Evolutionary conservation across 2,329 filamentous ascomycete genomes (phyloP), one percentile per base, ranked within the genome.

Genomic region (Paracoccidioides lutzii): DNA sequence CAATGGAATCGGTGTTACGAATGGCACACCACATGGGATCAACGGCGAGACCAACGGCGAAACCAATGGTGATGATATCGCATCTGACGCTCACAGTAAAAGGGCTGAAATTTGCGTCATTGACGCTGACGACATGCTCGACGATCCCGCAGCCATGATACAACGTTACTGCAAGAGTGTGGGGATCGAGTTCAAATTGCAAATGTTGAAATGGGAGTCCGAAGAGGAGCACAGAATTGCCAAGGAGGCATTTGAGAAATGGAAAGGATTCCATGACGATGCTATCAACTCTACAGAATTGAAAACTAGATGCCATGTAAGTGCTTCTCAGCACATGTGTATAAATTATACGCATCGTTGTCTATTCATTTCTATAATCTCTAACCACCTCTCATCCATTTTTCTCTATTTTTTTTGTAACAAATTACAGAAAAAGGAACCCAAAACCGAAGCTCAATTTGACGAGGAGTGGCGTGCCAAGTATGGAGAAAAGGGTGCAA

Each of bases 231-330:
- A 89, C 62, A 63, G 73, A 53, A 75, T 80, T 59, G 91, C 90
- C 3, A 77, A 79, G 61, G 78, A 82, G 60, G 84, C 83, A 15
- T 97, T 97, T 73, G 89, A 90, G 73, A 97, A 98, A 76, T 97
- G 93, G 93, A 87, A 84, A 62, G 93, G 93, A 9, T 97, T 95
- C 75, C 93, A 97, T 70, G 87, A 97, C 63, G 93, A 97, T 75
- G 93, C 90, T 12, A 88, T 97, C 63, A 78, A 87, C 62, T 95
- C 88, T 67, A 85, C 79, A 41, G 83, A 83, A 59, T 75, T 98
- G 65, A 85, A 84, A 67, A 81, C 87, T 4, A 67, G 74, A 60
- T 55, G 59, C 53, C 72, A 75, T 58, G 75, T 76, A 69, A 67
- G 73, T 64, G 9, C 35, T 37, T 4, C 22, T 8, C 8, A 15